Conservation (phyloP, 345 rosid species). For the Linum usitatissimum region DNA sequence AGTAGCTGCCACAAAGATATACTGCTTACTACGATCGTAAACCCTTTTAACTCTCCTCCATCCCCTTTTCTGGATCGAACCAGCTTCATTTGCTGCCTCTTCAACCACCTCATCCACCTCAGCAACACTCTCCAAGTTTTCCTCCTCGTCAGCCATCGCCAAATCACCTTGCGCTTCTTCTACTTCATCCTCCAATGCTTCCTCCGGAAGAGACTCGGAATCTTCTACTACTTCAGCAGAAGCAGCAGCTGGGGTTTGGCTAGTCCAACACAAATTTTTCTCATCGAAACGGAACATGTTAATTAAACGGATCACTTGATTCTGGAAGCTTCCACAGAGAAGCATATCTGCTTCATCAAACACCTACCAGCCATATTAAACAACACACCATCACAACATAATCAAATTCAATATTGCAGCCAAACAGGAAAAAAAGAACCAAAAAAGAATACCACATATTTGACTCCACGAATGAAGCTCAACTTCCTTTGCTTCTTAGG, state of each 20-base stretch:
- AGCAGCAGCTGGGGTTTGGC: slow-evolving; percentile 22
- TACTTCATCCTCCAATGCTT: slow-evolving; percentile 20
- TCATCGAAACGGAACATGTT: slow-evolving; percentile 80
- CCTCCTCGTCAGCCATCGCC: slow-evolving; percentile 9
- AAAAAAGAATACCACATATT: slow-evolving; percentile 56
- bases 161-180: neutral
- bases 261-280: slow-evolving; percentile 48
- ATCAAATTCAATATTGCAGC: neutral
- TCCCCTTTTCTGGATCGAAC: slow-evolving; percentile 30
- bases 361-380: slow-evolving; percentile 40
- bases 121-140: slow-evolving; percentile 31
- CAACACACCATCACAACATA: slow-evolving; percentile 1
- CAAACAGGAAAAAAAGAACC: neutral
- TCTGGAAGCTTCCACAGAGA: slow-evolving; percentile 79
- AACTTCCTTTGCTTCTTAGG: slow-evolving; percentile 35
- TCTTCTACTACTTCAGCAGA: slow-evolving; percentile 15
- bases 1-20: slow-evolving; percentile 91
- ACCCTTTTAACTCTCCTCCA: slow-evolving; percentile 75
- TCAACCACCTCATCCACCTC: slow-evolving; percentile 18
- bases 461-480: slow-evolving; percentile 54
- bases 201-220: slow-evolving; percentile 20
- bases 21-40: slow-evolving; percentile 81
- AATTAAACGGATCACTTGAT: slow-evolving; percentile 70
- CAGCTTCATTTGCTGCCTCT: slow-evolving; percentile 25
- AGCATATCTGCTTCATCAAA: slow-evolving; percentile 99